Evolutionary conservation across 768 basidiomycete genomes (phyloP), one percentile per base, ranked within the genome.

Genomic region (Boletus sp.): DNA sequence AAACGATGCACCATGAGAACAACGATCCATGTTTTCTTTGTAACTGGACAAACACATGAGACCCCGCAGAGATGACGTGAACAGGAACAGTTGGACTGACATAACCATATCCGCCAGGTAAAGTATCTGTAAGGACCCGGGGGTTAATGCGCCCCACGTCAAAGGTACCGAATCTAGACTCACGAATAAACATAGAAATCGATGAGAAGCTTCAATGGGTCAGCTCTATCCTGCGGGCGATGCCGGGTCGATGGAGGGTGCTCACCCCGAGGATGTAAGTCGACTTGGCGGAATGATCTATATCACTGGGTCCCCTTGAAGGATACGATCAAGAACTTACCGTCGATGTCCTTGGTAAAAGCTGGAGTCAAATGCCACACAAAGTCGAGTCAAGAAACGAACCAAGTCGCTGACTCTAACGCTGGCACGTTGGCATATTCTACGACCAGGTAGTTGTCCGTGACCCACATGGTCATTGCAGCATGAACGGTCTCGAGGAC

Each of bases 91-190:
- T 13, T 43, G 19, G 30, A 58, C 65, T 51, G 40, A 68, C 66
- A 68, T 40, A 58, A 11, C 67, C 67, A 68, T 62, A 68, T 57
- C 6, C 66, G 55, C 66, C 66, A 68, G 5, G 65, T 69, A 47
- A 68, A 68, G 52, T 68, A 68, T 1, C 66, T 68, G 38, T 5
- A 2, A 17, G 21, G 27, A 47, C n/a, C 6, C 17, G 19, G 29
- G 29, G 35, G 19, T 51, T 1, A 47, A 41, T 10, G n/a, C 15
- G 15, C 21, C 1, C 4, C 7, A n/a, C 37, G 5, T 17, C n/a
- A 23, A 27, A 13, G 17, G 7, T 29, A 33, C 14, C 14, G 19
- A 19, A 50, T 13, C 13, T 13, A 2, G 27, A 45, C 66, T 51
- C 25, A 64, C 66, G 59, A 14, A 27, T 68, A 68, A 21, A 68